Conservation (phyloP, 2,329 filamentous ascomycete species). For the Cladophialophora exuberans region DNA sequence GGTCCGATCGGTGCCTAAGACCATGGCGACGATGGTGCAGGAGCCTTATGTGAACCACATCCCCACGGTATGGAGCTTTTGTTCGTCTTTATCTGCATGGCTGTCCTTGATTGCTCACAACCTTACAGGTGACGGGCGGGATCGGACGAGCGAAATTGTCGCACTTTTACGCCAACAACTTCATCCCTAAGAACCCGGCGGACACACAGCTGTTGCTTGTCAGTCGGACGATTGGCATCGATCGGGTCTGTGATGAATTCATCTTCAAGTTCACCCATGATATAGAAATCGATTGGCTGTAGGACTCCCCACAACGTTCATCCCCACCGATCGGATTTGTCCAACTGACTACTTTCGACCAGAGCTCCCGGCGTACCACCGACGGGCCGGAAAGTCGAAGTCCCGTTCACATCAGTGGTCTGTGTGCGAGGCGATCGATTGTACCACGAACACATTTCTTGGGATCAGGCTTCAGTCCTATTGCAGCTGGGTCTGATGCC, state of each 20-base stretch:
- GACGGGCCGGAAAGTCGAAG: slow-evolving; percentile 56
- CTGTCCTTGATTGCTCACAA: background rate
- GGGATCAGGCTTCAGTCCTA: slow-evolving; percentile 69
- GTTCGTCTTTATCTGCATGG: background rate
- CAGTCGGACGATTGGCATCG: slow-evolving; percentile 71
- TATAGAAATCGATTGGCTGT: slow-evolving; percentile 70
- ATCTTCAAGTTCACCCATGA: slow-evolving; percentile 67
- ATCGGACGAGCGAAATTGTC: slow-evolving; percentile 66
- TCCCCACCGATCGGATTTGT: slow-evolving; percentile 7
- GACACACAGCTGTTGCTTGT: slow-evolving; percentile 71
- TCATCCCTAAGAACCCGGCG: slow-evolving; percentile 72
- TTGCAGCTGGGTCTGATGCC: slow-evolving; percentile 66
- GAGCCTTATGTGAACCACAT: slow-evolving; percentile 81
- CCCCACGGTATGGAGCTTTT: slow-evolving; percentile 56
- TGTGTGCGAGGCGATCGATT: slow-evolving; percentile 70
- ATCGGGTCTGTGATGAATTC: slow-evolving; percentile 74
- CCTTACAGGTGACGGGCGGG: slow-evolving; percentile 62
- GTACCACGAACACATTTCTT: slow-evolving; percentile 72
- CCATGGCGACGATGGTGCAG: slow-evolving; percentile 80
- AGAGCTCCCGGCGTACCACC: slow-evolving; percentile 64
- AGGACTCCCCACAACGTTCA: slow-evolving; percentile 38
- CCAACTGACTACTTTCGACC: background rate
- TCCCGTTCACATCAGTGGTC: slow-evolving; percentile 68
- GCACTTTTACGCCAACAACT: slow-evolving; percentile 72
- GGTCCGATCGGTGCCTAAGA: slow-evolving; percentile 68